A percentile compares a stretch with the other conserved stretches of the same genome.
These are phyloP conservation scores for Penicillium paxilli DNA, from an alignment of 495 filamentous ascomycete genomes.

Conservation along the genomic window DNA sequence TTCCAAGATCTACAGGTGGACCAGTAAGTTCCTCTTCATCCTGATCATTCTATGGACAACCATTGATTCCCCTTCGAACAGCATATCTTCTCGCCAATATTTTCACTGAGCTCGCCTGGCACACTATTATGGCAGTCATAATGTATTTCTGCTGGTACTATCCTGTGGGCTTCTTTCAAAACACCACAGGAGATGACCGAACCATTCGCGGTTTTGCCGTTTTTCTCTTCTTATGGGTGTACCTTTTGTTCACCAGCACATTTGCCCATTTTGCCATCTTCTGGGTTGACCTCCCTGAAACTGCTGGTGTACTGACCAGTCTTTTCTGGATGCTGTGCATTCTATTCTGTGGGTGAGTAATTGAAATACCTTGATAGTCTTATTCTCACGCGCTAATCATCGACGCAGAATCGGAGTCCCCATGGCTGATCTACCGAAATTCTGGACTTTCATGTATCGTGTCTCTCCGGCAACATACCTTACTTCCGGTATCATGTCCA, in stretches of 20 bases:
- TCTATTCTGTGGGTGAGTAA: slow-evolving; percentile 18
- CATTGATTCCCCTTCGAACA: background rate
- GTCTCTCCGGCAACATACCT: slow-evolving; percentile 47
- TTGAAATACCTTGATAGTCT: slow-evolving; percentile 34
- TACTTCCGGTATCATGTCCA: slow-evolving; percentile 39
- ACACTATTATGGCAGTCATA: slow-evolving; percentile 52
- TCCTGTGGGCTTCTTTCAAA: slow-evolving; percentile 38
- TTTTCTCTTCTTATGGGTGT: slow-evolving; percentile 25
- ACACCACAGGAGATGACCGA: background rate
- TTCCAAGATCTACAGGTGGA: slow-evolving; percentile 62
- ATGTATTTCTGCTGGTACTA: slow-evolving; percentile 57
- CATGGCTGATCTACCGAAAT: slow-evolving; percentile 36
- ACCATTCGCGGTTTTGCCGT: slow-evolving; percentile 17
- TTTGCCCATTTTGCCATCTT: slow-evolving; percentile 1
- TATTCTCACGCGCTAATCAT: slow-evolving; percentile 21
- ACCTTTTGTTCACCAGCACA: background rate
- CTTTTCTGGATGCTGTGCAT: slow-evolving; percentile 1
- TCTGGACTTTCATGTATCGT: slow-evolving; percentile 48
- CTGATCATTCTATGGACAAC: background rate
- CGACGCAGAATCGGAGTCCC: slow-evolving; percentile 47
- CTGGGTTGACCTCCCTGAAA: background rate
- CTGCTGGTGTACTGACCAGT: background rate
- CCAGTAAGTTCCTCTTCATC: slow-evolving; percentile 18
- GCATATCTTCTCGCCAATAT: slow-evolving; percentile 39
- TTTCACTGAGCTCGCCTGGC: slow-evolving; percentile 62